Base-by-base conservation (phyloP, 352 stramenopile genomes). In the Phytophthora cajani region DNA sequence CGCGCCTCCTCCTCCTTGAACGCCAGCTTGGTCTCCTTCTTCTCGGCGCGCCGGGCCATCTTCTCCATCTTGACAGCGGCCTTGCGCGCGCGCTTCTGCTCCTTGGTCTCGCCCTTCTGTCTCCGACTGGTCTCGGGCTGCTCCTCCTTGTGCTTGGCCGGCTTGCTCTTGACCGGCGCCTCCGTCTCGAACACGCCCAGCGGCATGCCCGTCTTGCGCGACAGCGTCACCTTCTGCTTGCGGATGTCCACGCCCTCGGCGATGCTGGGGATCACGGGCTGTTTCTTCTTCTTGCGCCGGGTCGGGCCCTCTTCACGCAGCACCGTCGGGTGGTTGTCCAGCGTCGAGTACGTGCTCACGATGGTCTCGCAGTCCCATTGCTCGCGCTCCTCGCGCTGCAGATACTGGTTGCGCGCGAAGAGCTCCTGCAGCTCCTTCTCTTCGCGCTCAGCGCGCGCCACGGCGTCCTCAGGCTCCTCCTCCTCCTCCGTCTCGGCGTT, bases 361-460 rank as follows among this genome's bases (percentile, higher is more conserved):
- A 99, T 98, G 50, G 94, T 98, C 77, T 99, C 97, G 68, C 92
- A 98, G 81, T 99, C 98, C 97, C 97, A 99, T 66, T 87, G 63
- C 68, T 94, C 88, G 36, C 81, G 69, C 36, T 87, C 82, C 38
- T 87, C 82, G 10, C 77, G 64, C 52, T 74, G 77, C 67, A 95
- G 64, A 61, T 95, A 95, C 44, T 77, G 72, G 62, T 90, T 95
- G 62, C 77, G 76, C 55, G 78, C 69, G 33, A 88, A 83, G 23
- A 94, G 72, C 17, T 78, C 69, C 53, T 79, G 49, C 19, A 91
- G 62, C 59, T 88, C 69, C 44, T 74, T 75, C 19, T 83, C 38
- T 49, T 85, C 78, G 8, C 65, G 64, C 25, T 71, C 52, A 8
- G 73, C 49, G 23, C 74, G 69, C 19, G 67, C 78, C 38, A 72